A percentile compares a stretch with the other conserved stretches of the same genome.
Evolutionary conservation across 768 basidiomycete genomes (phyloP).

Genomic region (Rubroboletus satanas): DNA sequence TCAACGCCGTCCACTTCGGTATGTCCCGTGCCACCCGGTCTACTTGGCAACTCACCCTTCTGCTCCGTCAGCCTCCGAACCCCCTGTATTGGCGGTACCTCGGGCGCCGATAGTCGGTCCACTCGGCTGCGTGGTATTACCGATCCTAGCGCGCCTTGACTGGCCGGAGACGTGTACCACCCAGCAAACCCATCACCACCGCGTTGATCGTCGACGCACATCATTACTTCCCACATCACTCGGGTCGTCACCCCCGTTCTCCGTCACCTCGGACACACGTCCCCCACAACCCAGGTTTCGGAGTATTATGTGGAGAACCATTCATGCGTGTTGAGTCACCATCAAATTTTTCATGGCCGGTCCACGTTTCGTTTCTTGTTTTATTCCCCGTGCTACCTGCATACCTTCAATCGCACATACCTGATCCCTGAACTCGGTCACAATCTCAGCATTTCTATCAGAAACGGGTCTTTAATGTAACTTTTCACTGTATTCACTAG

Average conservation of each 20-base stretch:
- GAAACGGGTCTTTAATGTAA: constrained; percentile 26
- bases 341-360: constrained; percentile 17
- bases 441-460: constrained; percentile 27
- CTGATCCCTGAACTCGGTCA: constrained; percentile 14
- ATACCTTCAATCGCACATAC: constrained; percentile 22
- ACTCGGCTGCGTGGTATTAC: constrained; percentile 3
- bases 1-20: constrained; percentile 50
- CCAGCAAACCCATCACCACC: background rate
- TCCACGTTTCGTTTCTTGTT: constrained; percentile 8
- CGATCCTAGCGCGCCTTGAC: background rate
- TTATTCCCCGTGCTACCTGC: background rate
- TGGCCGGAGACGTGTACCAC: constrained; percentile 1
- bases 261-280: constrained; percentile 6
- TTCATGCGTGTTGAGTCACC: constrained; percentile 10
- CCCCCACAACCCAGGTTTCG: constrained; percentile 1
- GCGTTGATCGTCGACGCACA: constrained; percentile 5
- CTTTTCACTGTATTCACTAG: constrained; percentile 24
- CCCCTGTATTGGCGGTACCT: constrained; percentile 44
- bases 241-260: constrained; percentile 1
- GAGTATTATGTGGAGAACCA: constrained; percentile 1
- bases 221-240: constrained; percentile 1
- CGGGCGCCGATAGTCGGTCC: constrained; percentile 36
- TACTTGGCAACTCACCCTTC: constrained; percentile 1
- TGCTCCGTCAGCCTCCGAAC: constrained; percentile 39
- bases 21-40: constrained; percentile 10